Base-by-base conservation (phyloP, 2,329 filamentous ascomycete species). In the Arthrobotrys conoides region DNA sequence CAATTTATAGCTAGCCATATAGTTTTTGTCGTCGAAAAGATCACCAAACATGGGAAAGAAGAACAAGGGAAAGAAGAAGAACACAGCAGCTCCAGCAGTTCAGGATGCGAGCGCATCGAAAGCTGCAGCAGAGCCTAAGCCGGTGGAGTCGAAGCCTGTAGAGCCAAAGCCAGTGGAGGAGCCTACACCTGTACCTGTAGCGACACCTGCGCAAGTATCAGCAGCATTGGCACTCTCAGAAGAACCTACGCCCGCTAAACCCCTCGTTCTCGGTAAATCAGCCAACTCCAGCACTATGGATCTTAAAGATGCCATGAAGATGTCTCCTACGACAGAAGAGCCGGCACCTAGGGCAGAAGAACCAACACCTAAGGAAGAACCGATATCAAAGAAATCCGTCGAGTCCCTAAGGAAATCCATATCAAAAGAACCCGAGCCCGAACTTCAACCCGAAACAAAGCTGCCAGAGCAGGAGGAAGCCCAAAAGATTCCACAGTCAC, bases 221-320 rank as follows among this genome's bases (percentile, higher is more conserved):
- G 30, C 24, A 22, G 3, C 55, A 48, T 30, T 49, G 16, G 59
- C 44, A 22, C 16, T 30, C 36, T 33, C 30, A 57, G 69, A 65
- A 24, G 46, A 36, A 38, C 66, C 66, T 64, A 33, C 57, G 10
- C 44, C 51, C 30, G n/a, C 57, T n/a, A 61, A 67, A 51, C 49
- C 71, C 33, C 55, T 48, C 41, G 46, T 24, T 9, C 44, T 44
- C 36, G 57, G 57, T 16, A 44, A 61, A 44, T 61, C 9, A 27
- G 64, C 16, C 12, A 65, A 30, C 20, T 75, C 71, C 6, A 63
- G 63, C 14, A 36, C 63, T 1, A 67, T 75, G 53, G 71, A 68
- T 36, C 63, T 75, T 22, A 75, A 75, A 55, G 63, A 68, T 27
- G 71, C 71, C 8, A 68, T 75, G 64, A 68, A 53, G 4, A 67